Base-by-base conservation (phyloP, 805 yeast species). In the Cyberlindnera euphorbiae region DNA sequence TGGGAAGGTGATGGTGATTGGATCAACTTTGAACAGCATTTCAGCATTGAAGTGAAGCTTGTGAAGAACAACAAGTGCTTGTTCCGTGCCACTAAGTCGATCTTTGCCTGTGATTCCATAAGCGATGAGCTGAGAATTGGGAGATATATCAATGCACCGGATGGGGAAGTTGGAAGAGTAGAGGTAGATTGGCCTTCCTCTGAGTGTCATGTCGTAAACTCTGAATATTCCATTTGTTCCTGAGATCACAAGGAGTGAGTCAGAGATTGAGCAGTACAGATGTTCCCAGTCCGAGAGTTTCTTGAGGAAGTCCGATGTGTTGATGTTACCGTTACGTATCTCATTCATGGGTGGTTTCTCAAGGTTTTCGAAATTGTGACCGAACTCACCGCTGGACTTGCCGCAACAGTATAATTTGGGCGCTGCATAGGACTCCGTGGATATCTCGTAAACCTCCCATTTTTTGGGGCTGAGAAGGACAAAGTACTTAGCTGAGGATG, bases 51-150 rank as follows among this genome's bases (percentile, higher is more conserved):
- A 50, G 0, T 22, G 15, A 8, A 47, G 50, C 48, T 64, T 66
- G 42, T 81, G 81, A 29, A 86, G 60, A 4, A 79, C 75, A 5
- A 87, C 71, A 47, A 86, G 72, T 3, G 95, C 88, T 52, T 83
- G 90, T 51, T 82, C 89, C 19, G 77, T 69, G 4, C 79, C 78
- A 1, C 79, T 72, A 15, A 71, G 60, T 39, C 82, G 68, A 53
- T 85, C 94, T 39, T 78, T 74, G 0, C 95, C 93, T 0, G 90
- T 82, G 21, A 89, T 79, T 1, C 95, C 93, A 45, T 86, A 75
- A 5, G 93, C 93, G 10, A 88, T 64, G 17, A 79, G 62, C 14
- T 70, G 63, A 17, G 82, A 87, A 45, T 72, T 66, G 0, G 77
- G 73, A 8, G 90, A 73, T 1, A 88, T 66, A 24, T 86, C 82